These are phyloP conservation scores for Ormosia semicastrata DNA, from an alignment of 306 rosid genomes.

Conservation along the genomic window DNA sequence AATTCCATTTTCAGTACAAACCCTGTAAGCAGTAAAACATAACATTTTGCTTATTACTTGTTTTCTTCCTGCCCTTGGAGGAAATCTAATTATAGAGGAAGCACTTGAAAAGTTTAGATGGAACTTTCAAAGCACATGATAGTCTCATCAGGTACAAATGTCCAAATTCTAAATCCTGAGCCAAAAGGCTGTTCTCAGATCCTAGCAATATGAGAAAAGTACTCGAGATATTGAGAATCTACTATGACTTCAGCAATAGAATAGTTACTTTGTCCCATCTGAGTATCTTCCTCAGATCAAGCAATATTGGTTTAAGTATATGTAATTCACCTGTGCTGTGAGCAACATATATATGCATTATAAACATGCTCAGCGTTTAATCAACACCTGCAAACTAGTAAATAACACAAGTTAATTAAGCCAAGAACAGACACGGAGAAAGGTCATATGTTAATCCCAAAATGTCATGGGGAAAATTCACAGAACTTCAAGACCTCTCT, in stretches of 20 bases:
- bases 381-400: neutral
- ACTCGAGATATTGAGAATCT: neutral
- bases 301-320: neutral
- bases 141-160: neutral
- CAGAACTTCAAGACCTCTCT: neutral
- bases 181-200: conserved; percentile 6
- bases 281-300: conserved; percentile 5
- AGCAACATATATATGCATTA: neutral
- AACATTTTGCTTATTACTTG: neutral
- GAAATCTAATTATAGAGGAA: neutral
- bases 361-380: neutral
- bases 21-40: neutral
- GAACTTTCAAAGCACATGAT: neutral
- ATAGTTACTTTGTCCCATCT: conserved; percentile 18
- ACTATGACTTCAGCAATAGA: conserved; percentile 22
- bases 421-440: neutral
- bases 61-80: neutral
- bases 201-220: neutral
- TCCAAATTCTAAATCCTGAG: neutral
- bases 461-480: neutral
- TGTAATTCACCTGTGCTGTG: neutral
- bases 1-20: too few relatives aligned
- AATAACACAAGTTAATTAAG: neutral
- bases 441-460: neutral
- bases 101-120: neutral